phyloP scores from a whole-genome alignment of 768 basidiomycete species.

The Pulveroboletus sp. region DNA sequence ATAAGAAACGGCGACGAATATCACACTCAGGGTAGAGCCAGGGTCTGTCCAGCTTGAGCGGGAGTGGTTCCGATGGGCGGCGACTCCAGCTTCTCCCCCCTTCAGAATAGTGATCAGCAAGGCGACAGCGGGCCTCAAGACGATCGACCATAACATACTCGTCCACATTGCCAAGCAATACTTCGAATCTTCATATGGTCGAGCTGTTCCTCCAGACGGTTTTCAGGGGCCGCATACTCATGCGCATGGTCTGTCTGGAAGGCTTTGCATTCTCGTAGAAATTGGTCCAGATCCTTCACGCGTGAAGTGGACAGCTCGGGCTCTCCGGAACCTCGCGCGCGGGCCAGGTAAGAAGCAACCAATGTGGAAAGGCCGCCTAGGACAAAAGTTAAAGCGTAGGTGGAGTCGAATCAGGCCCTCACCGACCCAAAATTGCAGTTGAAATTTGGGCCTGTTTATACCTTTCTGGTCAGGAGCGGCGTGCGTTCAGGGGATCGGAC shows the following conservation, averaged over 20 bases:
- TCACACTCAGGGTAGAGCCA: too few relatives aligned
- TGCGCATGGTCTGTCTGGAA: conserved; percentile 58
- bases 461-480: neutral
- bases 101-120: too few relatives aligned
- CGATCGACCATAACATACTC: conserved; percentile 18
- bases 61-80: too few relatives aligned
- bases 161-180: conserved; percentile 23
- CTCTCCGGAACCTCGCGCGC: conserved; percentile 63
- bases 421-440: conserved; percentile 39
- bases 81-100: too few relatives aligned
- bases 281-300: conserved; percentile 60
- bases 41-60: too few relatives aligned
- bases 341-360: conserved; percentile 69
- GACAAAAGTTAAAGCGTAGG: neutral
- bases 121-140: too few relatives aligned
- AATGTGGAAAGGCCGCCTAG: conserved; percentile 63
- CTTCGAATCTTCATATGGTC: conserved; percentile 22
- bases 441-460: conserved; percentile 27
- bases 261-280: conserved; percentile 56
- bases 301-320: conserved; percentile 59
- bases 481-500: conserved; percentile 5
- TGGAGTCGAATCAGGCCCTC: neutral
- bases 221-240: conserved; percentile 11
- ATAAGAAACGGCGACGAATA: too few relatives aligned
- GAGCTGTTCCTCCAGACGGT: conserved; percentile 10